A percentile compares a stretch with the other conserved stretches of the same genome.
Conservation (phyloP, 2,329 filamentous ascomycete species). For the Claviceps arundinis region DNA sequence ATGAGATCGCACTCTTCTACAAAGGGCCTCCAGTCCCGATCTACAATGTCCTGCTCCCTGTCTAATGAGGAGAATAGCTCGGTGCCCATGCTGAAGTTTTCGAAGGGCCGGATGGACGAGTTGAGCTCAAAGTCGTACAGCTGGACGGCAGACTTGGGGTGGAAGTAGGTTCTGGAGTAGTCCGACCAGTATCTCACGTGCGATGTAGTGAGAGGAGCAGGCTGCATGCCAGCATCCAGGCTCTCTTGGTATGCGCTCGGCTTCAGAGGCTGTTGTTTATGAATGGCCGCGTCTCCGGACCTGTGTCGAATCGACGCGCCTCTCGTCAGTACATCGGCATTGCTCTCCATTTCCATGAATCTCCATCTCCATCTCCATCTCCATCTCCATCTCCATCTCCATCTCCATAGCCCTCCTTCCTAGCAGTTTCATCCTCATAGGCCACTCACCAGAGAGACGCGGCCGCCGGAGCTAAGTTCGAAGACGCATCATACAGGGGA, state of each 20-base stretch:
- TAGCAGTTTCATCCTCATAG: background rate
- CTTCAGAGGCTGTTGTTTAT: constrained; percentile 53
- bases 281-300: constrained; percentile 54
- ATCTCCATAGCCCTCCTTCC: background rate
- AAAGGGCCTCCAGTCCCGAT: constrained; percentile 80
- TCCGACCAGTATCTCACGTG: constrained; percentile 94
- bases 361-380: background rate
- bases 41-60: constrained; percentile 72
- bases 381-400: background rate
- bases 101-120: constrained; percentile 70
- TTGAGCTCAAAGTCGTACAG: constrained; percentile 78
- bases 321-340: background rate
- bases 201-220: constrained; percentile 51
- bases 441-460: constrained; percentile 21
- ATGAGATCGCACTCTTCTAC: constrained; percentile 87
- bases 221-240: constrained; percentile 58
- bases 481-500: constrained; percentile 58
- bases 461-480: constrained; percentile 15
- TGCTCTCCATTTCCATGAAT: background rate
- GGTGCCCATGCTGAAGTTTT: constrained; percentile 75
- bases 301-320: constrained; percentile 21
- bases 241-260: constrained; percentile 66
- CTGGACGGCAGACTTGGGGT: constrained; percentile 77
- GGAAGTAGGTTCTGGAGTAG: constrained; percentile 84
- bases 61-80: constrained; percentile 63